Conservation (phyloP, 192 early-diverging fungal genomes). For the Entrophospora sp. region DNA sequence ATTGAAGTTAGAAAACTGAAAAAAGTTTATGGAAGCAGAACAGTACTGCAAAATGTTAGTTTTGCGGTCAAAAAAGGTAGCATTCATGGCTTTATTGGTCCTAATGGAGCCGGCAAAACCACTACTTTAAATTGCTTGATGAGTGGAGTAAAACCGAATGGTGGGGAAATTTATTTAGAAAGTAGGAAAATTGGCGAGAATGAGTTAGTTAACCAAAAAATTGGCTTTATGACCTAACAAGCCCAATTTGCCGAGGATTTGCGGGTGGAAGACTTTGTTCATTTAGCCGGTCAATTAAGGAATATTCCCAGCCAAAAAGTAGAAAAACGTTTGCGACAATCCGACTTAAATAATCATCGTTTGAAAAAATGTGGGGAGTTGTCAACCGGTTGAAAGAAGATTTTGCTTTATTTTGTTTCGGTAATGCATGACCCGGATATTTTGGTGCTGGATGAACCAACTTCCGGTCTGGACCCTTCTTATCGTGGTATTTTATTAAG, state of each 20-base stretch:
- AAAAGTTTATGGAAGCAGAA: background rate
- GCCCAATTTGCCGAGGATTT: constrained; percentile 8
- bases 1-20: constrained; percentile 2
- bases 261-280: constrained; percentile 4
- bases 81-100: constrained; percentile 29
- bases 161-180: background rate
- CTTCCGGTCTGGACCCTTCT: constrained; percentile 12
- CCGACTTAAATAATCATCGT: constrained; percentile 7
- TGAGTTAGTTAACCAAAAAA: constrained; percentile 3
- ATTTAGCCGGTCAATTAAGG: background rate
- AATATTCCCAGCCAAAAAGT: background rate
- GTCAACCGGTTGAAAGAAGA: constrained; percentile 8
- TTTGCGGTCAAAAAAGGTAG: background rate
- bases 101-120: constrained; percentile 68
- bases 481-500: constrained; percentile 8
- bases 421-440: constrained; percentile 11
- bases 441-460: constrained; percentile 9
- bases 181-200: background rate
- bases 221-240: background rate
- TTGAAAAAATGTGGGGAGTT: constrained; percentile 1
- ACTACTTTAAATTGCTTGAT: constrained; percentile 25
- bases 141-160: background rate
- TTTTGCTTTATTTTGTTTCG: constrained; percentile 11
- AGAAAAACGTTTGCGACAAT: background rate
- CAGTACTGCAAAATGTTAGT: background rate